Conservation (phyloP, 345 rosid species). For the Aurinia saxatilis region DNA sequence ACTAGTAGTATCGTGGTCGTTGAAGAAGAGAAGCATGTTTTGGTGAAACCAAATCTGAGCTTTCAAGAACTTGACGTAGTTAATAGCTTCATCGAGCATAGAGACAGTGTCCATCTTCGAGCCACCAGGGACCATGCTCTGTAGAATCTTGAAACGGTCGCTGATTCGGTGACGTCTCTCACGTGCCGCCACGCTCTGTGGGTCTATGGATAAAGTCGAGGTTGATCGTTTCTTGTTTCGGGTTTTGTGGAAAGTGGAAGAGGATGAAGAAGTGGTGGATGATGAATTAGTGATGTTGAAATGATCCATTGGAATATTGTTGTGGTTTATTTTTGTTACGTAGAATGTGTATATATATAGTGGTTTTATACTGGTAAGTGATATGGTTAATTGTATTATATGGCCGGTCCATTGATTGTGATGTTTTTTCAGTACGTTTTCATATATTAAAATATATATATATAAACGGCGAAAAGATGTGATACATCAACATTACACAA, state of each 20-base stretch:
- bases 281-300: conserved; percentile 19
- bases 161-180: conserved; percentile 83
- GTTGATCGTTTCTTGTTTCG: conserved; percentile 13
- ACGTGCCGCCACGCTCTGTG: conserved; percentile 89
- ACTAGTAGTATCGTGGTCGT: background rate
- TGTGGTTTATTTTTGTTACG: background rate
- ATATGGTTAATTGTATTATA: background rate
- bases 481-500: too few species aligned
- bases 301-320: conserved; percentile 15
- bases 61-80: conserved; percentile 82
- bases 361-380: background rate
- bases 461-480: background rate
- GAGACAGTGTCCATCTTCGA: conserved; percentile 86
- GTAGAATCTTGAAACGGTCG: conserved; percentile 75
- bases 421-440: background rate
- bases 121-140: conserved; percentile 84
- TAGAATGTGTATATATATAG: conserved; percentile 11
- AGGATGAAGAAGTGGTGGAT: conserved; percentile 29
- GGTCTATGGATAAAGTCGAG: conserved; percentile 66
- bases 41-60: conserved; percentile 74
- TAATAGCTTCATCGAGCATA: conserved; percentile 82
- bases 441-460: background rate
- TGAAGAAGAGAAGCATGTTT: conserved; percentile 28
- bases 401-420: background rate
- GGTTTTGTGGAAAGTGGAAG: conserved; percentile 31